Conservation (phyloP, 192 early-diverging fungal genomes). For the Coemansia javaensis region DNA sequence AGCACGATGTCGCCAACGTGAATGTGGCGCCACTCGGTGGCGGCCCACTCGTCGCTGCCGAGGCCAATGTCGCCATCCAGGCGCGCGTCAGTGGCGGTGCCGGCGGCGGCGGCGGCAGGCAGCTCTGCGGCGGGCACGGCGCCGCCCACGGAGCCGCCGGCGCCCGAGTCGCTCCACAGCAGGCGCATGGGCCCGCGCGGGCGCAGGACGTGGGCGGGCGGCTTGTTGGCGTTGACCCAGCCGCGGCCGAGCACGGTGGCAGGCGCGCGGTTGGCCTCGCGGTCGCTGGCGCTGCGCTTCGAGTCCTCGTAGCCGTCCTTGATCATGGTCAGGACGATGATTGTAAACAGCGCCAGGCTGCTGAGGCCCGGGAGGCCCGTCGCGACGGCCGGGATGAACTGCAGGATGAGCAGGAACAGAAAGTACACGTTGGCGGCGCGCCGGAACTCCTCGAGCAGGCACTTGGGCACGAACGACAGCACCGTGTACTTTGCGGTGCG, state of each 20-base stretch:
- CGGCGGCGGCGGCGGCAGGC: not conserved
- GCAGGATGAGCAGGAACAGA: constrained; percentile 80
- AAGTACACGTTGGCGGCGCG: constrained; percentile 96
- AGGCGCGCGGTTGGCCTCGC: constrained; percentile 70
- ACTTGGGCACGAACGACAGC: constrained; percentile 88
- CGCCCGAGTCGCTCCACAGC: constrained; percentile 41
- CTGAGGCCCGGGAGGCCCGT: constrained; percentile 67
- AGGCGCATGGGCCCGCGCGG: constrained; percentile 44
- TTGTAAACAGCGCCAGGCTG: constrained; percentile 75
- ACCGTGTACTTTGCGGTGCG: constrained; percentile 89
- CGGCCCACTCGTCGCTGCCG: constrained; percentile 52
- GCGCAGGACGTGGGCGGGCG: constrained; percentile 22
- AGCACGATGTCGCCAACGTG: constrained; percentile 86
- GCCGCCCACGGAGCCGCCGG: constrained; percentile 34
- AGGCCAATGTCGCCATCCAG: constrained; percentile 12
- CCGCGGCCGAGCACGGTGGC: constrained; percentile 45
- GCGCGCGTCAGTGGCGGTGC: constrained; percentile 1
- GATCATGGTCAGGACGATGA: constrained; percentile 70
- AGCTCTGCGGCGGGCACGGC: not conserved
- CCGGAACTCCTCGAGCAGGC: constrained; percentile 95
- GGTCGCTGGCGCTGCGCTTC: constrained; percentile 78
- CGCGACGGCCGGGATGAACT: constrained; percentile 66
- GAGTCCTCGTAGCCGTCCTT: constrained; percentile 95
- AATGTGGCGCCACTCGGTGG: constrained; percentile 76
- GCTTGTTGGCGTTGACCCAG: constrained; percentile 65